These are phyloP conservation scores for Blepharisma stoltei DNA, from an alignment of 73 alveolate species.

Conservation along the genomic window DNA sequence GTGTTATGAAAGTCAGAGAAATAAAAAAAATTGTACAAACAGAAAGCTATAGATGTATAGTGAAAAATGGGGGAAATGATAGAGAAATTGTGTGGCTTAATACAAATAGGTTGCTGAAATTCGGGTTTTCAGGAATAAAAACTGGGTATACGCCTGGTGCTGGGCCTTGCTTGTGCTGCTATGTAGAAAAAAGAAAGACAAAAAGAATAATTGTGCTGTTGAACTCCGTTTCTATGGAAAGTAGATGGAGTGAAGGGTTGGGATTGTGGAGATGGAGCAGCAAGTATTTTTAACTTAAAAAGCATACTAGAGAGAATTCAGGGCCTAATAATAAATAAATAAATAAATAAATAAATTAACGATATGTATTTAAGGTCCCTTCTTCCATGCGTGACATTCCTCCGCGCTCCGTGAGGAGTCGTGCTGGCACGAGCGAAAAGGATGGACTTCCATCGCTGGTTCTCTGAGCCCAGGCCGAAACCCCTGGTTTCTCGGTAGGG, in stretches of 20 bases:
- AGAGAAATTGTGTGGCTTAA: slow-evolving; percentile 70
- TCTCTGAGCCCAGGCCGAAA: too few species aligned
- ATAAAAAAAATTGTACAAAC: slow-evolving; percentile 37
- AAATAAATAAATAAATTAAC: too few species aligned
- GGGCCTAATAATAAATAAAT: too few species aligned
- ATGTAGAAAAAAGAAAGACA: slow-evolving; percentile 29
- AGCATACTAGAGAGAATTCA: too few species aligned
- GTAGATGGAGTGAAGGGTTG: slow-evolving; percentile 49
- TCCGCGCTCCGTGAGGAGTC: too few species aligned
- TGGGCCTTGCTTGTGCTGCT: slow-evolving; percentile 73
- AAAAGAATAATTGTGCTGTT: slow-evolving; percentile 45
- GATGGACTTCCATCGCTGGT: too few species aligned
- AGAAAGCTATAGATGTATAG: slow-evolving; percentile 38
- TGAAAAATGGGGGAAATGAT: slow-evolving; percentile 27
- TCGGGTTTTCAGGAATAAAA: slow-evolving; percentile 64
- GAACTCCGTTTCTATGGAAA: slow-evolving; percentile 41
- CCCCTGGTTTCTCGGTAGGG: too few species aligned
- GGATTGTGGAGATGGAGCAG: slow-evolving; percentile 43
- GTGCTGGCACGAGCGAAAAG: too few species aligned
- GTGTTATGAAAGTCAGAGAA: slow-evolving; percentile 35
- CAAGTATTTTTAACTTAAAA: too few species aligned
- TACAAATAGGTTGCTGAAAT: slow-evolving; percentile 65
- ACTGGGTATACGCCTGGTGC: slow-evolving; percentile 88
- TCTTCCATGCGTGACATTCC: too few species aligned
- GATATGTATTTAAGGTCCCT: too few species aligned